phyloP scores from a whole-genome alignment of 1,284 basidiomycete species.

The Boletus smithii region DNA sequence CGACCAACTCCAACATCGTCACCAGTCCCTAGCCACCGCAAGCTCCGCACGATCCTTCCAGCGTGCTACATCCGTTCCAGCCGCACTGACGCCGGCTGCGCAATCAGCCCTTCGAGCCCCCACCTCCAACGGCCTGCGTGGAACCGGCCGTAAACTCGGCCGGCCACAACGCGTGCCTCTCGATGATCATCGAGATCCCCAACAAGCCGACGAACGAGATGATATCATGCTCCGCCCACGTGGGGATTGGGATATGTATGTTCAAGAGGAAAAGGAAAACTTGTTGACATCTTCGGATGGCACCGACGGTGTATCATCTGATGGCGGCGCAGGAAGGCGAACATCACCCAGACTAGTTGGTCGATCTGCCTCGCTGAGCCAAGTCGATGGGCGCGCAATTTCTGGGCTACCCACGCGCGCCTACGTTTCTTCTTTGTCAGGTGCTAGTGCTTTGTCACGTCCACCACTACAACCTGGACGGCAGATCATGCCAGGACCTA shows the following conservation, averaged over 20 bases:
- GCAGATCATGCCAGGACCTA: slow-evolving; percentile 38
- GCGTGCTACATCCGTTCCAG: slow-evolving; percentile 58
- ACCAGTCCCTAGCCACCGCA: slow-evolving; percentile 19
- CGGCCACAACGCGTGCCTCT: slow-evolving; percentile 42
- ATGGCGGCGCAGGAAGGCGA: slow-evolving; percentile 22
- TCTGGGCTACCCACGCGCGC: slow-evolving; percentile 33
- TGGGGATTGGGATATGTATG: slow-evolving; percentile 29
- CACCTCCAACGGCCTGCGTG: slow-evolving; percentile 33
- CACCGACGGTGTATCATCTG: slow-evolving; percentile 24
- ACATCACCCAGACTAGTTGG: slow-evolving; percentile 26
- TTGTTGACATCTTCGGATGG: slow-evolving; percentile 28
- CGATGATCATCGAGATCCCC: slow-evolving; percentile 38
- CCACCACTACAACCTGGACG: slow-evolving; percentile 33
- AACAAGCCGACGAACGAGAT: slow-evolving; percentile 39
- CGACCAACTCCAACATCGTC: slow-evolving; percentile 27
- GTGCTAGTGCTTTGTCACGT: slow-evolving; percentile 22
- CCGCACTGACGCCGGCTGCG: slow-evolving; percentile 34
- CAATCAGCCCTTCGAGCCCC: slow-evolving; percentile 27
- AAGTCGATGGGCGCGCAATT: slow-evolving; percentile 35
- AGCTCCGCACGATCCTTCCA: slow-evolving; percentile 49
- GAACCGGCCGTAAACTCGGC: slow-evolving; percentile 36
- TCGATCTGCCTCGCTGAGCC: slow-evolving; percentile 33
- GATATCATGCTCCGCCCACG: slow-evolving; percentile 27
- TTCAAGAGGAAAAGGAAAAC: slow-evolving; percentile 34
- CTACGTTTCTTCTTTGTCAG: slow-evolving; percentile 28